Evolutionary conservation across 1,284 basidiomycete genomes (phyloP).

Genomic region (Leccinum ponderosum): DNA sequence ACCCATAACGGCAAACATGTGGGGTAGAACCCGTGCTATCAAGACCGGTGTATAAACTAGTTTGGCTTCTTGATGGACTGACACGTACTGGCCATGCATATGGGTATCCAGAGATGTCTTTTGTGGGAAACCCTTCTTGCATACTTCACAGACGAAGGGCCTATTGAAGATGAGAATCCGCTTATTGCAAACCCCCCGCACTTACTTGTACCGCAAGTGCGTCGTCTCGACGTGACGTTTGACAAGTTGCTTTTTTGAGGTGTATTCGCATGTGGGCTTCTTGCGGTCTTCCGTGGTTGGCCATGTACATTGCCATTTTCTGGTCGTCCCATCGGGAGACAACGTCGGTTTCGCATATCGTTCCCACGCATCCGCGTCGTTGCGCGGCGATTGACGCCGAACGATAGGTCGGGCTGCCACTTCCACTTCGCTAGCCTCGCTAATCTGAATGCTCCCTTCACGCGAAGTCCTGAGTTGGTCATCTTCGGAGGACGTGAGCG

Average conservation of each 20-base stretch:
- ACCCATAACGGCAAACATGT: constrained; percentile 53
- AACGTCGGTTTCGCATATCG: constrained; percentile 37
- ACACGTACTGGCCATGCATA: constrained; percentile 57
- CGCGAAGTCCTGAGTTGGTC: constrained; percentile 32
- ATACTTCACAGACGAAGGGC: constrained; percentile 54
- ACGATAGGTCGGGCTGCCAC: constrained; percentile 12
- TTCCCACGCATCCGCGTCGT: constrained; percentile 32
- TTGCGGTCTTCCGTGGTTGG: constrained; percentile 36
- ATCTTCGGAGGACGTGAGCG: constrained; percentile 33
- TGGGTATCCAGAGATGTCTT: constrained; percentile 63
- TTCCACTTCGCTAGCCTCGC: constrained; percentile 33
- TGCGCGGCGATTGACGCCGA: constrained; percentile 32
- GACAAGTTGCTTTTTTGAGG: constrained; percentile 62
- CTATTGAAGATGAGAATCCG: constrained; percentile 34
- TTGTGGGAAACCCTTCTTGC: constrained; percentile 58
- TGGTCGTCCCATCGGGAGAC: constrained; percentile 35
- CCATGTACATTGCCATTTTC: constrained; percentile 39
- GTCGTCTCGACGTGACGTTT: constrained; percentile 67
- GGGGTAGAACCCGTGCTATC: constrained; percentile 56
- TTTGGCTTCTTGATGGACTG: constrained; percentile 1
- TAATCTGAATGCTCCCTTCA: constrained; percentile 32
- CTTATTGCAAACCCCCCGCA: constrained; percentile 13
- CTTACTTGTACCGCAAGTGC: constrained; percentile 61
- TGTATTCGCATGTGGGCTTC: constrained; percentile 48
- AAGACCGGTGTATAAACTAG: constrained; percentile 12